Base-by-base conservation (phyloP, 495 filamentous ascomycete genomes). In the Pyrenula aspistea region DNA sequence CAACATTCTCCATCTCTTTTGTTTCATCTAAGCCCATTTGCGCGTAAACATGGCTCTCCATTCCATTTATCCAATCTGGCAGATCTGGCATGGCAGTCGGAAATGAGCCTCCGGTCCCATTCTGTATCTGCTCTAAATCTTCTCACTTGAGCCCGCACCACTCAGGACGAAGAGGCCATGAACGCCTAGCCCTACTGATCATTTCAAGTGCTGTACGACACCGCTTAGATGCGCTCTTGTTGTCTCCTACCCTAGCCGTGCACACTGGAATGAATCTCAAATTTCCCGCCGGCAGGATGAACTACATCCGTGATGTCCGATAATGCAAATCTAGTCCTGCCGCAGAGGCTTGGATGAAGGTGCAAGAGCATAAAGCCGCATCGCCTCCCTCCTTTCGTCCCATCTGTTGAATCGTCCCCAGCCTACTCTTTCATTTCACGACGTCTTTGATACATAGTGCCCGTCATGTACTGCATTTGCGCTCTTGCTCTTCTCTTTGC, bases 81-180 rank as follows among this genome's bases (percentile, higher is more conserved):
- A 42, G 31, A 42, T 42, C 4, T 42, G 15, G 31, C 4, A 15
- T 42, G 31, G 15, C 31, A 15, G 31, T 15, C 31, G 31, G 31
- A 42, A 15, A 42, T 42, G 31, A 42, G 8, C 15, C 8, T 42
- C 31, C 31, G 31, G 4, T 42, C 31, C 31, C 15, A 15, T 8
- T 42, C 31, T 15, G 31, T 42, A 42, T 42, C 31, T 42, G 4
- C 31, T 15, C n/a, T n/a, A n/a, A n/a, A n/a, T n/a, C n/a, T n/a
- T n/a, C n/a, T 42, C 31, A 42, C 8, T 42, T 15, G 15, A 42
- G 31, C 31, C 63, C 69, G 15, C 55, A 58, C 15, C 61, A 69
- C n/a, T 61, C 55, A 51, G 15, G 69, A 73, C 12, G 68, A 67
- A 11, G 64, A 60, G 24, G 24, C 12, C 15, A 61, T 49, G 12